Base-by-base conservation (phyloP, 106 monocot genomes). In the Phalaenopsis equestris region DNA sequence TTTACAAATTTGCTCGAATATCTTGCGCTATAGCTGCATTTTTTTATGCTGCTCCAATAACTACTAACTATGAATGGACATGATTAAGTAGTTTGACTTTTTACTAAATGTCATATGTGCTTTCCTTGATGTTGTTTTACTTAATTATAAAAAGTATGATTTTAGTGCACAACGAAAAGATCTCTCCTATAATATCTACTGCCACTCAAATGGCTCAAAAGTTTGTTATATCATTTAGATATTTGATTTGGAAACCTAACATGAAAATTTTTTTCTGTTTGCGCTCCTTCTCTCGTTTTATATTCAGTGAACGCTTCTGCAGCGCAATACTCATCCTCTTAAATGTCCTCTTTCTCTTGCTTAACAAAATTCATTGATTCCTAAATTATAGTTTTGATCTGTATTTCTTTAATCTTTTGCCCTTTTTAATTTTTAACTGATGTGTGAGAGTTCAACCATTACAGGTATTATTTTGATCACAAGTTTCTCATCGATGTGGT, bases 401-500 rank as follows among this genome's bases (percentile, higher is more conserved):
- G 38, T 38, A 3, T 7, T 70, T 12, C 70, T 70, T 70, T 3
- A 39, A 37, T 70, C 11, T 70, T 14, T 70, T 30, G 30, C 70
- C 3, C 37, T 12, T 37, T 30, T 38, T 38, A 74, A n/a, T 43
- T 14, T 49, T 76, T 30, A 30, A 49, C 17, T 49, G 8, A 76
- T 49, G 49, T 37, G 6, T 75, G 18, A 15, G n/a, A 30, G 15
- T 72, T 1, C 39, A 72, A 43, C 43, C 74, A 45, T 43, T 56
- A 41, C 90, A 94, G 98, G 98, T 98, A 91, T 55, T 89, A 92
- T 83, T 98, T 98, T 75, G 92, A 98, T 41, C 90, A 88, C 46
- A 91, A 92, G 70, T 98, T 98, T 74, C 83, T 98, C 0, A 84
- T 86, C 3, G 87, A 94, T 74, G 94, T 98, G 36, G 89, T 88